A percentile compares a stretch with the other conserved stretches of the same genome.
phyloP scores from a whole-genome alignment of 345 rosid genomes.

The Eucalyptus lansdowneana region DNA sequence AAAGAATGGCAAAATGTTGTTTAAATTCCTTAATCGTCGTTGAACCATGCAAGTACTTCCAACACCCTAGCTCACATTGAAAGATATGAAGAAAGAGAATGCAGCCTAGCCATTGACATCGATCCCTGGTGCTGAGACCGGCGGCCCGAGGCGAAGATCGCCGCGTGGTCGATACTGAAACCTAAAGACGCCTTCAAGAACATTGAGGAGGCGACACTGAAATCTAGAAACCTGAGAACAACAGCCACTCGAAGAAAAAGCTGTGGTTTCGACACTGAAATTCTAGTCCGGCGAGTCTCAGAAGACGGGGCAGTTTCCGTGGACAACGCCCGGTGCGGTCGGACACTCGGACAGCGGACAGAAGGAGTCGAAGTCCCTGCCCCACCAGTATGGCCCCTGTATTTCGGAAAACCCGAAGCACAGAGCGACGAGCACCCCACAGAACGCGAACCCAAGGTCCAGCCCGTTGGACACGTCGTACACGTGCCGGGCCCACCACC shows the following conservation, averaged over 20 bases:
- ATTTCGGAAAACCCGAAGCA: neutral
- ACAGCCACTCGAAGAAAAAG: neutral
- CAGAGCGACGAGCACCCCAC: neutral
- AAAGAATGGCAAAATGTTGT: neutral
- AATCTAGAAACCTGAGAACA: neutral
- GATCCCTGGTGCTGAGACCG: neutral
- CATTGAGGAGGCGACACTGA: neutral
- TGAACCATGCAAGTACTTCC: neutral
- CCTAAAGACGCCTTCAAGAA: neutral
- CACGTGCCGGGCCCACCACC: neutral
- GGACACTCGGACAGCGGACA: neutral
- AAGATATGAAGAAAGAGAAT: neutral
- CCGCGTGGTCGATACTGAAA: neutral
- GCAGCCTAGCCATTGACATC: neutral
- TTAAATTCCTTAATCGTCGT: neutral
- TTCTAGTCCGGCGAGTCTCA: neutral
- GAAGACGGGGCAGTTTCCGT: neutral
- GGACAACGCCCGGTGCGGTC: neutral
- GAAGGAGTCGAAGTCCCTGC: neutral
- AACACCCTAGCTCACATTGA: neutral
- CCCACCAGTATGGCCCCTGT: neutral
- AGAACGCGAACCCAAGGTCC: neutral
- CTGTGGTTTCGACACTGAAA: neutral
- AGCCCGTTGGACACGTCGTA: neutral
- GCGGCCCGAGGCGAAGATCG: neutral